These are phyloP conservation scores for Trichoderma simmonsii DNA, from an alignment of 2,329 filamentous ascomycete genomes.

Conservation along the genomic window DNA sequence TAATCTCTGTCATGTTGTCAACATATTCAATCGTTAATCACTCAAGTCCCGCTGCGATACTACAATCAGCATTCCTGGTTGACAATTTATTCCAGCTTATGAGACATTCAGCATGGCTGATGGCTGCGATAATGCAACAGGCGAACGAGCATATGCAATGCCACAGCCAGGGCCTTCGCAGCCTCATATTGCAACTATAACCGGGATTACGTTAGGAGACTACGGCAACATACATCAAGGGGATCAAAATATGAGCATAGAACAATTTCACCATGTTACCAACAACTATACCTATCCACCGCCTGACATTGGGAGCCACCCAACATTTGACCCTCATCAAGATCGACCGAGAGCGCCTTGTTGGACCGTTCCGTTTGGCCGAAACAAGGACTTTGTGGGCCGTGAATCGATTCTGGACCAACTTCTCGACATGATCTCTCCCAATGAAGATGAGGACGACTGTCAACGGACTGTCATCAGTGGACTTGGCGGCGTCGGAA, in stretches of 20 bases:
- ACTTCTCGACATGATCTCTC: neutral
- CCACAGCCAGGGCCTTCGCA: neutral
- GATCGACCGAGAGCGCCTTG: neutral
- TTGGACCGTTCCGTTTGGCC: neutral
- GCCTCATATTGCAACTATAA: rapidly evolving
- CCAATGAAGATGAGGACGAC: neutral
- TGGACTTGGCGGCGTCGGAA: neutral
- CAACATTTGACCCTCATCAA: neutral
- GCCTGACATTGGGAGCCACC: neutral
- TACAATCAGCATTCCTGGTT: too few species aligned
- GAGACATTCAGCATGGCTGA: neutral
- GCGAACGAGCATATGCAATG: neutral
- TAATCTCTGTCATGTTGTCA: too few species aligned
- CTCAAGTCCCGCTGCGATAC: too few species aligned
- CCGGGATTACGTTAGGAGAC: neutral
- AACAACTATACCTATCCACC: neutral
- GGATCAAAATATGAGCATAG: neutral
- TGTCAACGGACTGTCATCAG: neutral
- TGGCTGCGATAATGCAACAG: neutral
- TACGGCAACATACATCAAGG: neutral
- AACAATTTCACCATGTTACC: neutral
- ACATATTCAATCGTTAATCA: too few species aligned
- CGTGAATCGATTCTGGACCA: neutral
- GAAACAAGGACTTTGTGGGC: neutral
- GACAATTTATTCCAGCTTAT: too few species aligned